Percentiles rank a stretch among this genome's conserved stretches.
These are phyloP conservation scores for Silene coronaria DNA, from an alignment of 179 eudicot species.

Conservation along the genomic window DNA sequence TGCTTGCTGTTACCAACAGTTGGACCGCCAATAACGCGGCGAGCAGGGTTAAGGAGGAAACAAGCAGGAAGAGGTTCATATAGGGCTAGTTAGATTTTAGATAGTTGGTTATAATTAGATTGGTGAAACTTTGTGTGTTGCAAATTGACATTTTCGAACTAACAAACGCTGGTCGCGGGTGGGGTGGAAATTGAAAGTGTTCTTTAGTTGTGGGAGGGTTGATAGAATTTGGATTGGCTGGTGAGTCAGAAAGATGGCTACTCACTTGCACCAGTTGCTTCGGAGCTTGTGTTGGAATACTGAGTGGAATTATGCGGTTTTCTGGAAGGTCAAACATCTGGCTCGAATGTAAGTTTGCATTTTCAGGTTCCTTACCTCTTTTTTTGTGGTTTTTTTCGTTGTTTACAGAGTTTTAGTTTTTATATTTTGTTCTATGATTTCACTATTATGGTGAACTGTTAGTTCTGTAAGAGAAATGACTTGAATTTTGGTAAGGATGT, in stretches of 20 bases:
- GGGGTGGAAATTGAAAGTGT: slow-evolving; percentile 23
- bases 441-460: background rate
- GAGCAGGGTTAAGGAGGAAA: slow-evolving; percentile 86
- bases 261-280: slow-evolving; percentile 66
- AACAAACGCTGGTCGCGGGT: slow-evolving; percentile 26
- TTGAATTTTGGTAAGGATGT: background rate
- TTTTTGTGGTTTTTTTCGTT: background rate
- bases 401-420: background rate
- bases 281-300: slow-evolving; percentile 58
- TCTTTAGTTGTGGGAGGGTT: slow-evolving; percentile 30
- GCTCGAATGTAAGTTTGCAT: slow-evolving; percentile 63
- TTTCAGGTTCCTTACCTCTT: background rate
- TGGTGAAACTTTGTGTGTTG: slow-evolving; percentile 32
- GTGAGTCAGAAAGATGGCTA: slow-evolving; percentile 47
- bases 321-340: slow-evolving; percentile 83
- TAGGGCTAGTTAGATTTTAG: slow-evolving; percentile 75
- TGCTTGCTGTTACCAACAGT: slow-evolving; percentile 51
- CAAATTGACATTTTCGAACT: slow-evolving; percentile 33
- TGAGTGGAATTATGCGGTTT: slow-evolving; percentile 76
- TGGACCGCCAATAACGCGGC: slow-evolving; percentile 84
- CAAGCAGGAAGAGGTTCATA: slow-evolving; percentile 98
- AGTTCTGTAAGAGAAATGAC: background rate
- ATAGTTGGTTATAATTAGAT: slow-evolving; percentile 30
- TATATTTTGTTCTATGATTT: background rate
- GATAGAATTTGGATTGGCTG: slow-evolving; percentile 27